These are phyloP conservation scores for Pittosporum tobira DNA, from an alignment of 129 eudicot genomes.

Conservation along the genomic window DNA sequence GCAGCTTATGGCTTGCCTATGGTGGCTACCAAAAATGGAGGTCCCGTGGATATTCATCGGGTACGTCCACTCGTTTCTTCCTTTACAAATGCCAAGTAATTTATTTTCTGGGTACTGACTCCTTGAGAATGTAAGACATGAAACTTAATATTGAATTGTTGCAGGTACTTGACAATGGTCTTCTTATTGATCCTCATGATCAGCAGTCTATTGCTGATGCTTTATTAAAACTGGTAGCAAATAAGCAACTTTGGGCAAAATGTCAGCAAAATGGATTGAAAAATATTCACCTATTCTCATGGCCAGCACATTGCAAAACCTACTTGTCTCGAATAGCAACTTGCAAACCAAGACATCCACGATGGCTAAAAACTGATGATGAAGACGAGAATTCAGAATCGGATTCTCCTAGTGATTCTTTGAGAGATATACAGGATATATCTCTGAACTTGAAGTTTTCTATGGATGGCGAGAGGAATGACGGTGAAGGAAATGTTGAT, in stretches of 20 bases:
- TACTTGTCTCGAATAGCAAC: constrained; percentile 78
- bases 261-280: constrained; percentile 90
- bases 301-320: constrained; percentile 95
- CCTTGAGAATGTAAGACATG: not conserved
- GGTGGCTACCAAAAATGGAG: constrained; percentile 98
- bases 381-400: constrained; percentile 73
- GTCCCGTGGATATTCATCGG: constrained; percentile 95
- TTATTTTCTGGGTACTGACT: not conserved
- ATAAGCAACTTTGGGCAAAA: constrained; percentile 91
- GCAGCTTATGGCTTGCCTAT: constrained; percentile 98
- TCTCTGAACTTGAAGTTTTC: constrained; percentile 87
- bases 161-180: constrained; percentile 96
- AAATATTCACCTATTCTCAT: constrained; percentile 89
- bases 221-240: constrained; percentile 86
- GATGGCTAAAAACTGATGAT: constrained; percentile 81
- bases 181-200: constrained; percentile 93
- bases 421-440: constrained; percentile 91
- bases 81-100: not conserved
- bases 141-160: not conserved
- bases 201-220: constrained; percentile 89
- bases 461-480: constrained; percentile 58
- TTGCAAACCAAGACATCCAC: constrained; percentile 90
- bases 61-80: constrained; percentile 27
- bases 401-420: constrained; percentile 92
- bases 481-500: too few relatives aligned